phyloP scores from a whole-genome alignment of 2,329 filamentous ascomycete genomes.

The Pestalotiopsis sp. region DNA sequence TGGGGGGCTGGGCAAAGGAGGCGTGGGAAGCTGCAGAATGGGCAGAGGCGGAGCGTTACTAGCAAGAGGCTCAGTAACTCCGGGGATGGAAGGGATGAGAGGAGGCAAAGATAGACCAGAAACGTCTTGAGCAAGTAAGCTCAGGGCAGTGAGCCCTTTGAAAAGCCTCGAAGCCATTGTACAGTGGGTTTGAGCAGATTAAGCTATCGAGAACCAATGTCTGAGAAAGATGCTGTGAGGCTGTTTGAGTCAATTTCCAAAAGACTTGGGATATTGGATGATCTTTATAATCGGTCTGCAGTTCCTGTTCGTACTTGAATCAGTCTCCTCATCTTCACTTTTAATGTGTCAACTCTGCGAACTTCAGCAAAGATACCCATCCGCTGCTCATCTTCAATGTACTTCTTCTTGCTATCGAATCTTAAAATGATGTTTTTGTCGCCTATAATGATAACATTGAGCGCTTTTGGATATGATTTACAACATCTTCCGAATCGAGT shows the following conservation, averaged over 20 bases:
- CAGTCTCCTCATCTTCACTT: neutral
- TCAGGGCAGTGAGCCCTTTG: neutral
- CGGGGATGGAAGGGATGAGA: constrained; percentile 60
- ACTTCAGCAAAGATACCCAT: neutral
- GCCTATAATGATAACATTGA: neutral
- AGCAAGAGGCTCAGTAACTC: constrained; percentile 59
- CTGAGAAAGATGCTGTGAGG: neutral
- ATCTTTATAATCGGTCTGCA: neutral
- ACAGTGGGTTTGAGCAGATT: neutral
- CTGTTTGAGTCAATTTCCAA: neutral
- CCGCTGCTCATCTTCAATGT: neutral
- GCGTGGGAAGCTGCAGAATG: constrained; percentile 61
- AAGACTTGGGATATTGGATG: neutral
- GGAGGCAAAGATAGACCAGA: constrained; percentile 47
- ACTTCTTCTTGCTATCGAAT: neutral
- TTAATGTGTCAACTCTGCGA: neutral
- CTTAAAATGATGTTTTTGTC: neutral
- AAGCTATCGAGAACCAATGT: neutral
- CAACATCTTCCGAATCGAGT: neutral
- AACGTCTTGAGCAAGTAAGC: constrained; percentile 3
- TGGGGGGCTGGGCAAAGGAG: constrained; percentile 54
- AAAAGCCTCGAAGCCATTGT: neutral
- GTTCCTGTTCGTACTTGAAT: too few relatives aligned
- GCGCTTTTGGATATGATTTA: neutral
- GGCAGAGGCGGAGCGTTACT: constrained; percentile 55